Evolutionary conservation across 2,329 filamentous ascomycete species (phyloP), one percentile per base, ranked within the genome.

Genomic region (Xylariaceae sp.): DNA sequence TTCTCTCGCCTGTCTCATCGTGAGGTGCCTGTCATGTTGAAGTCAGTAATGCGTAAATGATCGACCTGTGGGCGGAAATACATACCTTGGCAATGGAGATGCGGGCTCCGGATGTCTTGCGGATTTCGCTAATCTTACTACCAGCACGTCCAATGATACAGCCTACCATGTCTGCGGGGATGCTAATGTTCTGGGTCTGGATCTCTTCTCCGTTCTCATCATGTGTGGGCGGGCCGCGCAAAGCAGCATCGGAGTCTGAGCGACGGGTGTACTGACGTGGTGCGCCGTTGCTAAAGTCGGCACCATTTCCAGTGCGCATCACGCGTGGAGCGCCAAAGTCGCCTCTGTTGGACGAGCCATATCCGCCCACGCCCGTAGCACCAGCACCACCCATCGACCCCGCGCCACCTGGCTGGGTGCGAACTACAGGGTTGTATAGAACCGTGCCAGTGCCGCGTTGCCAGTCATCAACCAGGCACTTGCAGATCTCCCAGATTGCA

Each of bases 111-210:
- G 94, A 99, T 55, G 86, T 91, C 78, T 96, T 95, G 71, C 94
- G 88, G 63, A 99, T 99, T 75, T 99, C 94, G 70, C 90, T 96
- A 67, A 99, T 99, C 82, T 99, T 99, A 77, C 82, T 91, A 58
- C 94, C 94, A 47, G 81, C 90, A 58, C 91, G 87, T 59, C 94
- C 94, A 68, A 99, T 99, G 74, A 99, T 99, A 75, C 94, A 99
- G 60, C 94, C 94, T 69, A 99, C 94, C 94, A 99, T 99, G 75
- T 99, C 94, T 42, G 94, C 91, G 22, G 94, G 94, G 64, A 99
- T 99, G 77, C 90, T 96, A 73, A 99, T 99, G 75, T 99, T 99
- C 68, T 99, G 94, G 1, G 94, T 99, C 71, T 96, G 92, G 54
- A 97, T 88, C 71, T 96, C 92, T 68, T 97, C 94, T 55, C 94